Percentiles rank a stretch among this genome's conserved stretches.
phyloP scores from a whole-genome alignment of 768 basidiomycete species.

The Heimioporus sp. region DNA sequence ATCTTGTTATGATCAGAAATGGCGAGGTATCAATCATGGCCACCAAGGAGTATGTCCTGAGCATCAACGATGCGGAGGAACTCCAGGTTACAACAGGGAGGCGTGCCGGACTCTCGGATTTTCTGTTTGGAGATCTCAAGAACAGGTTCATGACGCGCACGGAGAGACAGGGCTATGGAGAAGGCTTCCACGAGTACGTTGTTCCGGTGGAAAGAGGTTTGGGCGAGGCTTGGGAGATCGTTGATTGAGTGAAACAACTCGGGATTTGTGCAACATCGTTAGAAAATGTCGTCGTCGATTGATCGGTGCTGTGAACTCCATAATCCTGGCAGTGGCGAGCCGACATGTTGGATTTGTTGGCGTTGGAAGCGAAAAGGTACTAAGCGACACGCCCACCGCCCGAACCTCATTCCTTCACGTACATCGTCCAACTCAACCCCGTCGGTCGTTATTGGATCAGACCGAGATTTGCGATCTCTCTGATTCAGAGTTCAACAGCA shows the following conservation, averaged over 20 bases:
- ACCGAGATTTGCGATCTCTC: too few species aligned
- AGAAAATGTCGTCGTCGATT: too few species aligned
- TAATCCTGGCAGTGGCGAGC: too few species aligned
- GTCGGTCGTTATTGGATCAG: slow-evolving; percentile 59
- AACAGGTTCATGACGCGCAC: background rate
- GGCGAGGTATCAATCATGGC: slow-evolving; percentile 1
- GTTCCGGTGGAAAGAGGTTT: background rate
- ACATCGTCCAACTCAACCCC: slow-evolving; percentile 40
- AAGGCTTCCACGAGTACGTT: background rate
- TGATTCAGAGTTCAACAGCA: too few species aligned
- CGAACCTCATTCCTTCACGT: slow-evolving; percentile 63
- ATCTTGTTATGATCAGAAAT: slow-evolving; percentile 1
- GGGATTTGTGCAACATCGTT: too few species aligned
- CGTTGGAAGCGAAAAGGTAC: too few species aligned
- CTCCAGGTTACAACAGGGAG: background rate
- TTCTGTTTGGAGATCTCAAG: background rate
- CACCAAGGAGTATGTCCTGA: background rate
- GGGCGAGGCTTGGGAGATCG: slow-evolving; percentile 3
- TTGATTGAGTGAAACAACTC: background rate
- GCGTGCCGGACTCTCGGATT: background rate
- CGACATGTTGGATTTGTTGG: too few species aligned
- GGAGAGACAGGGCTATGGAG: background rate
- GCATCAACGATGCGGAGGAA: background rate
- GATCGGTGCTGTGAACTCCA: too few species aligned
- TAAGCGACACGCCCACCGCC: too few species aligned